These are phyloP conservation scores for Teratosphaeria zuluensis DNA, from an alignment of 2,329 filamentous ascomycete species.

Conservation along the genomic window DNA sequence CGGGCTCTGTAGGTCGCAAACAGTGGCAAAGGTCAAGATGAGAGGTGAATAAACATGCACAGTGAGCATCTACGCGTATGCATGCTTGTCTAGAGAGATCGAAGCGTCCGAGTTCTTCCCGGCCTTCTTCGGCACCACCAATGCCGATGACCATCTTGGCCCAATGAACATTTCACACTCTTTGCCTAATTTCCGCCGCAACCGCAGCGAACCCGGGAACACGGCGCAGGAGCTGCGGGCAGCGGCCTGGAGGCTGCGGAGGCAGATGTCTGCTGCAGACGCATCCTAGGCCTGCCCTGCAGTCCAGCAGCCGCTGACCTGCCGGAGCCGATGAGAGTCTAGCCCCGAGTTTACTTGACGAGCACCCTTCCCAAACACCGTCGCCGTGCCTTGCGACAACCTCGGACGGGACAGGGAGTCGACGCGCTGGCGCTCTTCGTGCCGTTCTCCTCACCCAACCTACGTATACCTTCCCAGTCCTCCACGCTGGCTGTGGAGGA, in stretches of 20 bases:
- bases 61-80: neutral
- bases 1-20: too few species aligned
- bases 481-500: neutral
- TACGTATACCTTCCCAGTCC: too few species aligned
- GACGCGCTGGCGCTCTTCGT: neutral
- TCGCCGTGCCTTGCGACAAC: neutral
- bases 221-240: neutral
- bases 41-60: too few species aligned
- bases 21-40: too few species aligned
- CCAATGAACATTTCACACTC: neutral
- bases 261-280: neutral
- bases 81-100: neutral
- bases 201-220: neutral
- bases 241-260: neutral
- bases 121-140: neutral
- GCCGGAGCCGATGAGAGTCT: neutral
- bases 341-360: neutral
- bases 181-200: neutral
- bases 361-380: neutral
- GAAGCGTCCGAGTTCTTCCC: neutral
- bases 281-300: neutral
- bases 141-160: neutral
- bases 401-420: neutral
- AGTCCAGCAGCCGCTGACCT: neutral
- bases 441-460: neutral